These are phyloP conservation scores for Cairneyella variabilis DNA, from an alignment of 495 filamentous ascomycete species.

Conservation along the genomic window DNA sequence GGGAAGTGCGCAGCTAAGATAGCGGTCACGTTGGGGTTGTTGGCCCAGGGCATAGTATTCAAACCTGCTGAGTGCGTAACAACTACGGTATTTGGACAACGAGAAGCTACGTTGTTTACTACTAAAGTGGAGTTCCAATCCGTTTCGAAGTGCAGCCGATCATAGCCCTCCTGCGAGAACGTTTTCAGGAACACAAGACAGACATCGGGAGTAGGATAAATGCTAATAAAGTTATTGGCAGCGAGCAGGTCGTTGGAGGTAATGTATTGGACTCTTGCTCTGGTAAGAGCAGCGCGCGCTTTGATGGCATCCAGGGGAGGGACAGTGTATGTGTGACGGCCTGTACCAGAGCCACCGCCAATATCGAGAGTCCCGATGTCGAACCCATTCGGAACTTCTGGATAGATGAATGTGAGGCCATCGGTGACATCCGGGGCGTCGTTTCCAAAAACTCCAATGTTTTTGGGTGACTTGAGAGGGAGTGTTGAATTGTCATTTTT, in stretches of 20 bases:
- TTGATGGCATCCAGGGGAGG: conserved; percentile 85
- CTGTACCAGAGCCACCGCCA: conserved; percentile 75
- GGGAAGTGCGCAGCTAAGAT: conserved; percentile 91
- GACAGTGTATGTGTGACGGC: conserved; percentile 63
- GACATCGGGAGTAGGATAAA: conserved; percentile 24
- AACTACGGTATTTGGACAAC: conserved; percentile 89
- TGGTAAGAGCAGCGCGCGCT: conserved; percentile 49
- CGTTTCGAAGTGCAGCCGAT: conserved; percentile 60
- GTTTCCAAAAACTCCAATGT: conserved; percentile 59
- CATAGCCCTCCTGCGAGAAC: conserved; percentile 81
- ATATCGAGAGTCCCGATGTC: conserved; percentile 33
- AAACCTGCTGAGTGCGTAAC: conserved; percentile 84
- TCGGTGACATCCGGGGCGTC: conserved; percentile 52
- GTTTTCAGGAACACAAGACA: conserved; percentile 87
- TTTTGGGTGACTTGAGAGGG: conserved; percentile 47
- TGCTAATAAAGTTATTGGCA: conserved; percentile 23
- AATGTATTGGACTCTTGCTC: conserved; percentile 60
- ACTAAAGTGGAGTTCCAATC: conserved; percentile 78
- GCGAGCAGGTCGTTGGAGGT: conserved; percentile 58
- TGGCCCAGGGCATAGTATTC: conserved; percentile 67
- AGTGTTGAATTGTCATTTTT: conserved; percentile 56
- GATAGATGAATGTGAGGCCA: conserved; percentile 49
- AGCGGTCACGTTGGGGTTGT: conserved; percentile 60
- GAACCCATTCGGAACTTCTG: conserved; percentile 62
- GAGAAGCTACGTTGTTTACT: conserved; percentile 67